These are phyloP conservation scores for Platanus orientalis DNA, from an alignment of 164 flowering plant genomes.

Conservation along the genomic window DNA sequence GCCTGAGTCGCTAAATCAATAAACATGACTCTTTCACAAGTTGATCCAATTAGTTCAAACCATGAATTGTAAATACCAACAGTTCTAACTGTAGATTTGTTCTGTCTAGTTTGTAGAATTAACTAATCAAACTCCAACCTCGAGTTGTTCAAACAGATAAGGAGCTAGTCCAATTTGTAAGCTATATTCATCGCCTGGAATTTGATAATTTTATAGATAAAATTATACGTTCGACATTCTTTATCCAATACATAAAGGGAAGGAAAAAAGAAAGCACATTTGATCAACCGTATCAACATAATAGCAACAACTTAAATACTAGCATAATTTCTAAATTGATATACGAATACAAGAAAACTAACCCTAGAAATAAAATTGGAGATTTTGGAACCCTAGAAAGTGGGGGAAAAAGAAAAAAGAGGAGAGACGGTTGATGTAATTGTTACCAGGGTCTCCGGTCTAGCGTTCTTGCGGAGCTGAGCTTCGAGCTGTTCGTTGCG, in stretches of 20 bases:
- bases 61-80: not conserved
- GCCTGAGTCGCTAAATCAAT: not conserved
- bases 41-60: not conserved
- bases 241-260: no score
- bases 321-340: no score
- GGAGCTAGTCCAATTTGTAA: not conserved
- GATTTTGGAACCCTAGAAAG: not conserved
- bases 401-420: not conserved
- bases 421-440: not conserved
- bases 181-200: not conserved
- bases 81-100: no score
- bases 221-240: no score
- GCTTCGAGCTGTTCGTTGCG: constrained; percentile 71
- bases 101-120: no score
- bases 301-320: no score
- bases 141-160: not conserved
- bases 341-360: no score
- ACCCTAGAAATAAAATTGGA: no score
- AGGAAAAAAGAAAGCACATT: no score
- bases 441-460: constrained; percentile 68
- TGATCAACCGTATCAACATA: no score
- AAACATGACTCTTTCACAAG: not conserved
- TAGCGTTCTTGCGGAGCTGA: constrained; percentile 64
- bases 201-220: no score
- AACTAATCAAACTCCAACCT: not conserved